Base-by-base conservation (phyloP, 2,329 filamentous ascomycete genomes). In the Scedosporium boydii region DNA sequence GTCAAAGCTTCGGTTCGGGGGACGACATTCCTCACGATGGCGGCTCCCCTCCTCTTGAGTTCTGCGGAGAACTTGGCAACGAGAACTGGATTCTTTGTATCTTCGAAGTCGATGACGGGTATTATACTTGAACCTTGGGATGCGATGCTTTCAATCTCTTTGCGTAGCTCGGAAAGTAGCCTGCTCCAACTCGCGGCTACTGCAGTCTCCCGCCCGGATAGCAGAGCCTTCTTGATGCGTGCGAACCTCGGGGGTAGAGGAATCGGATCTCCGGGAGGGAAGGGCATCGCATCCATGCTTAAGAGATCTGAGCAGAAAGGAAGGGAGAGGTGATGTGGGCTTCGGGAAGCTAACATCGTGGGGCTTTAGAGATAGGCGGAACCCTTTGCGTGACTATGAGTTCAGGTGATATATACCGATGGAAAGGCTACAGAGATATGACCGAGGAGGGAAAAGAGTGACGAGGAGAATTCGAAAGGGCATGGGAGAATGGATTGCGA, bases 61-160 rank as follows among this genome's bases (percentile, higher is more conserved):
- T 63, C 64, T 12, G 66, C 65, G 14, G 68, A 64, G 60, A 75
- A 75, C 9, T 66, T 58, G 44, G 68, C 63, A 21, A 69, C 63
- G 51, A 65, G 61, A 21, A 65, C 67, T 4, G 66, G 61, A 26
- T 72, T 67, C 26, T 69, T 67, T 9, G 79, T 68, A 55, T 80
- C 73, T n/a, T 66, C 62, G 62, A 75, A 79, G 27, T 75, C 69
- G n/a, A 80, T 74, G 18, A 69, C 69, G n/a, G 78, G 78, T 58
- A 79, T 75, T 38, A 77, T 73, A 27, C 70, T 68, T 26, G 70
- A 66, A 16, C 71, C 73, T 42, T 63, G 61, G 26, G 69, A 64
- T 44, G 71, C 72, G 9, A 80, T 72, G 6, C 68, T 67, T 46
- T 74, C 72, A 48, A 77, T 73, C 64, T 80, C 77, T 9, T 65